phyloP scores from a whole-genome alignment of 352 stramenopile species.

The Phytophthora citrophthora region DNA sequence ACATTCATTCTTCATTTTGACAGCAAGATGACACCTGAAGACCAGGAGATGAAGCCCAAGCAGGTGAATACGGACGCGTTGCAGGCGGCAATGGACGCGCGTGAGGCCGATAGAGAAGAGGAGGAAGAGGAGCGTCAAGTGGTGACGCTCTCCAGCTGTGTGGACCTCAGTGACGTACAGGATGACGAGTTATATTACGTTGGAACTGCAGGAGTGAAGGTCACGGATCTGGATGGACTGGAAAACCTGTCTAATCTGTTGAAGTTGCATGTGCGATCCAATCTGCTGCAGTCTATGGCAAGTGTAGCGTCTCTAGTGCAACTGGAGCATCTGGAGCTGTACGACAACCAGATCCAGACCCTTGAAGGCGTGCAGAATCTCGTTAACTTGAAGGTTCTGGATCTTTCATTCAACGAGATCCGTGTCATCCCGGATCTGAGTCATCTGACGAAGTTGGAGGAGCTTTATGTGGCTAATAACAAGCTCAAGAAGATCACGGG shows the following conservation, averaged over 20 bases:
- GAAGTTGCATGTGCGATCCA: constrained; percentile 81
- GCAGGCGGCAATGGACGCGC: constrained; percentile 39
- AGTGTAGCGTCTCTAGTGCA: constrained; percentile 63
- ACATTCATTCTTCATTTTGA: neutral
- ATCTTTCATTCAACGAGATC: constrained; percentile 98
- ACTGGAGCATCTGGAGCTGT: constrained; percentile 96
- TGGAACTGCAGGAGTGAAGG: constrained; percentile 81
- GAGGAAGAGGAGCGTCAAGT: constrained; percentile 34
- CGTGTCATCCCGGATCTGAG: constrained; percentile 85
- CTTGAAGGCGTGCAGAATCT: constrained; percentile 74
- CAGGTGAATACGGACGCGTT: constrained; percentile 47
- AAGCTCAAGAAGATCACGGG: constrained; percentile 97
- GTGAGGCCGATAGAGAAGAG: constrained; percentile 16
- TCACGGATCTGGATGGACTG: constrained; percentile 67
- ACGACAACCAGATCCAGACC: constrained; percentile 97
- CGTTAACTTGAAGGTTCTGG: constrained; percentile 83
- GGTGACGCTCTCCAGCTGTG: constrained; percentile 71
- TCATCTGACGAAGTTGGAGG: constrained; percentile 86
- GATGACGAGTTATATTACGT: constrained; percentile 89
- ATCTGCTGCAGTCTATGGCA: constrained; percentile 82
- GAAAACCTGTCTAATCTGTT: constrained; percentile 57
- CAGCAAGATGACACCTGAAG: constrained; percentile 14
- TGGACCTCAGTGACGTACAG: constrained; percentile 59
- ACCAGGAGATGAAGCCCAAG: constrained; percentile 16
- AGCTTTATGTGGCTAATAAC: constrained; percentile 97